Base-by-base conservation (phyloP, 768 basidiomycete genomes). In the Hypholoma fasciculare region DNA sequence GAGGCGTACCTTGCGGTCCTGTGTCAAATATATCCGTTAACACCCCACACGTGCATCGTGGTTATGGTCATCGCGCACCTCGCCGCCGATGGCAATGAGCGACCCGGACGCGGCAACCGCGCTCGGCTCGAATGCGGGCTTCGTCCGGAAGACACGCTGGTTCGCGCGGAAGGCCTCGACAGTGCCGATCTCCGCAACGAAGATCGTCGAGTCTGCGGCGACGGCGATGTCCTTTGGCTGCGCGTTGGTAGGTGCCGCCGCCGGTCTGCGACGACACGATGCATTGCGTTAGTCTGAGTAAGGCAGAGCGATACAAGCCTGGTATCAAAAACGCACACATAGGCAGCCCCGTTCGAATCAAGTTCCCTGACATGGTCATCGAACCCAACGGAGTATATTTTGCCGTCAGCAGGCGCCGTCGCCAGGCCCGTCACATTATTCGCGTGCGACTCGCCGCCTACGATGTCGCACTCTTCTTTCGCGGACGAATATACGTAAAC, bases 351-450 rank as follows among this genome's bases (percentile, higher is more conserved):
- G 40, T 67, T 63, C 23, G 70, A 63, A 11, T 79, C 80, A 44
- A 94, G 83, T 65, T 92, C 91, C 46, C 87, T 78, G 3, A 94
- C 74, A 34, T 70, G 77, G 67, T 97, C 96, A 61, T 97, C 96
- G 66, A 84, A 94, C 12, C 91, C 95, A 14, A 85, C 74, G 19
- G 89, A 89, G 65, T 83, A 88, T 1, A 89, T 76, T 53, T 66
- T 74, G 16, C 80, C 84, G 26, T 82, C 84, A 7, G 71, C 67
- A 0, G 73, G 64, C 9, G 77, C 74, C 0, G 77, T 68, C 0
- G 83, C 77, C 47, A 97, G 71, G 0, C 81, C 87, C 0, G 86
- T 80, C 17, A 97, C 81, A 49, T 89, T 77, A 60, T 78, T 90
- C 6, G 84, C 79, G 70, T 96, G 96, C 0, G 85, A 83, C 2